Evolutionary conservation across 176 grass and related monocot species (phyloP).

Genomic region (Cenchrus purpureus): DNA sequence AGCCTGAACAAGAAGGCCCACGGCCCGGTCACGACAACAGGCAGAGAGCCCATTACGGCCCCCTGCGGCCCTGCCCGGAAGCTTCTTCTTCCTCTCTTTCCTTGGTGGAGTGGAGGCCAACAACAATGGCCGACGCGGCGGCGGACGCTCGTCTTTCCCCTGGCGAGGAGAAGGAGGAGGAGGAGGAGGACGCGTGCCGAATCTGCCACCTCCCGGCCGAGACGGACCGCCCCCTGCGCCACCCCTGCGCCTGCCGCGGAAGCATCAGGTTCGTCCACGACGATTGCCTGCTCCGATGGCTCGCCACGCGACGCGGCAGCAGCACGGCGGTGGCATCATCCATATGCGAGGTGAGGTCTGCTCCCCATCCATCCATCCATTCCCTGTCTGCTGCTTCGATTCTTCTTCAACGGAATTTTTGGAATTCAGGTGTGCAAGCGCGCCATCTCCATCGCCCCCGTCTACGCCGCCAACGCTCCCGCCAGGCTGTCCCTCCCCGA

Average conservation of each 20-base stretch:
- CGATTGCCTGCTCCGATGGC: slow-evolving; percentile 60
- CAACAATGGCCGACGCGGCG: background rate
- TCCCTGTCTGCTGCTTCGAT: too few relatives aligned
- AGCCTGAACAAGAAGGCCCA: too few relatives aligned
- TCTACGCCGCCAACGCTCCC: slow-evolving; percentile 43
- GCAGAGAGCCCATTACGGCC: too few relatives aligned
- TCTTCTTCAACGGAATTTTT: background rate
- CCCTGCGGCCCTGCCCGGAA: too few relatives aligned
- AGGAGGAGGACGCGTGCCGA: slow-evolving; percentile 40
- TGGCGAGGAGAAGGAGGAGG: background rate
- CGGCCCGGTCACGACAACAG: too few relatives aligned
- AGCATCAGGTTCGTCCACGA: slow-evolving; percentile 58
- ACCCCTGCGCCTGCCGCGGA: slow-evolving; percentile 55
- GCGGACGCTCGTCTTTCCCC: background rate
- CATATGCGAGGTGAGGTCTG: slow-evolving; percentile 38
- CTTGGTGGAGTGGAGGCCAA: too few relatives aligned
- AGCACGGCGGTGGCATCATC: background rate
- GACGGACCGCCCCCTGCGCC: slow-evolving; percentile 35
- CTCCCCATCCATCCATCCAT: too few relatives aligned
- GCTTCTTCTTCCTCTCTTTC: too few relatives aligned
- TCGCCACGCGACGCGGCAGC: slow-evolving; percentile 33
- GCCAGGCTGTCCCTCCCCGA: slow-evolving; percentile 26
- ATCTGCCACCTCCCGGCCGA: slow-evolving; percentile 47
- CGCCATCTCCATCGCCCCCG: slow-evolving; percentile 39
- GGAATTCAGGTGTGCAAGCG: slow-evolving; percentile 33